phyloP scores from a whole-genome alignment of 192 early-diverging fungal genomes.

The Obelidium mucronatum region DNA sequence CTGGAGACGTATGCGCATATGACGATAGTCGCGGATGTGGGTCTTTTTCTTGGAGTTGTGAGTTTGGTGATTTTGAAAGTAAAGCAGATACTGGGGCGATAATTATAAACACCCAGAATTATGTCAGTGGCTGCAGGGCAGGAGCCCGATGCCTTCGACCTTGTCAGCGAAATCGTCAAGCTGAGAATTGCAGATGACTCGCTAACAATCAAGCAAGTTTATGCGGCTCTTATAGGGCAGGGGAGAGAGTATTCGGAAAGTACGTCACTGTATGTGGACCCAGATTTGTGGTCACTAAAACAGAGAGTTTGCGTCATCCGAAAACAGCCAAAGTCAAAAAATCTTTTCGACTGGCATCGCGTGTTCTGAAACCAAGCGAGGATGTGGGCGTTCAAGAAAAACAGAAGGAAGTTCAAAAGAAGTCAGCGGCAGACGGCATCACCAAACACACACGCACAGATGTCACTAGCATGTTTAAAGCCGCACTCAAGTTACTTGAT shows the following conservation, averaged over 20 bases:
- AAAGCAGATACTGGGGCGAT: neutral
- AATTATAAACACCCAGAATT: too few species aligned
- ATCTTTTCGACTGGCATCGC: neutral
- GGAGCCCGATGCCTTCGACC: too few species aligned
- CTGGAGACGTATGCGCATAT: neutral
- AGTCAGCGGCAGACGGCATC: neutral
- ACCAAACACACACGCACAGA: neutral
- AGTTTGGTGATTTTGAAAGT: neutral
- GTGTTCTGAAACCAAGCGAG: neutral
- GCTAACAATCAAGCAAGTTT: too few species aligned
- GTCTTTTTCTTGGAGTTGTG: neutral
- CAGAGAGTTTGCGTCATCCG: too few species aligned
- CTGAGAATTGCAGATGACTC: too few species aligned
- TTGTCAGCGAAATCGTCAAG: too few species aligned
- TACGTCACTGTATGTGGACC: too few species aligned
- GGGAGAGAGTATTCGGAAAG: too few species aligned
- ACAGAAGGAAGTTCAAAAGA: neutral
- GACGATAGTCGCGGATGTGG: neutral
- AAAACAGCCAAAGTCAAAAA: neutral
- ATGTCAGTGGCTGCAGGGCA: too few species aligned
- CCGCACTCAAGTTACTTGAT: neutral
- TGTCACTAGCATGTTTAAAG: neutral
- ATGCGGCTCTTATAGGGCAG: too few species aligned
- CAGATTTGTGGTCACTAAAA: too few species aligned
- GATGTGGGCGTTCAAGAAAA: neutral